Evolutionary conservation across 176 grass and related monocot genomes (phyloP).

Genomic region (Aegilops bicornis): DNA sequence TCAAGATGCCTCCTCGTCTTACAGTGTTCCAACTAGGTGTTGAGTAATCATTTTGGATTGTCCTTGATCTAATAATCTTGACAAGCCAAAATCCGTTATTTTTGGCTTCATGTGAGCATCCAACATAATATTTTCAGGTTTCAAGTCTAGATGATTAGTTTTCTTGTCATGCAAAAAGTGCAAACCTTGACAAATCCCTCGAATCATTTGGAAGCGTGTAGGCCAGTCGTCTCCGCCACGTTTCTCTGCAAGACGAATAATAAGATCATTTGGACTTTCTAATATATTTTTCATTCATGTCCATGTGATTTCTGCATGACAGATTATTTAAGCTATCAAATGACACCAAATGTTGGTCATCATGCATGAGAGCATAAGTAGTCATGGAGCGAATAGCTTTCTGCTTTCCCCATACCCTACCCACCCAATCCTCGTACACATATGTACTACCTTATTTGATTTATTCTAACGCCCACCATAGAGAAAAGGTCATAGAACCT

Average conservation of each 20-base stretch:
- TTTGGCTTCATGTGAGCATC: background rate
- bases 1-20: background rate
- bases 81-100: background rate
- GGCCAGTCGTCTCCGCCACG: background rate
- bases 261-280: no score
- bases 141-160: background rate
- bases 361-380: no score
- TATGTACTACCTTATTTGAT: no score
- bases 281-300: no score
- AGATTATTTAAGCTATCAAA: no score
- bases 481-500: no score
- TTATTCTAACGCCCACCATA: no score
- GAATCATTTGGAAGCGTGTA: background rate
- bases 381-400: no score
- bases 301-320: no score
- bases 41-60: background rate
- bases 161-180: background rate
- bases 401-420: no score
- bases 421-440: no score
- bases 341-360: no score
- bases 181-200: background rate
- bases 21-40: background rate
- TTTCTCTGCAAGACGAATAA: background rate
- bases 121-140: background rate
- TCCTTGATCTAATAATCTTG: background rate